phyloP scores from a whole-genome alignment of 2,329 filamentous ascomycete genomes.

The Fusarium globosum region DNA sequence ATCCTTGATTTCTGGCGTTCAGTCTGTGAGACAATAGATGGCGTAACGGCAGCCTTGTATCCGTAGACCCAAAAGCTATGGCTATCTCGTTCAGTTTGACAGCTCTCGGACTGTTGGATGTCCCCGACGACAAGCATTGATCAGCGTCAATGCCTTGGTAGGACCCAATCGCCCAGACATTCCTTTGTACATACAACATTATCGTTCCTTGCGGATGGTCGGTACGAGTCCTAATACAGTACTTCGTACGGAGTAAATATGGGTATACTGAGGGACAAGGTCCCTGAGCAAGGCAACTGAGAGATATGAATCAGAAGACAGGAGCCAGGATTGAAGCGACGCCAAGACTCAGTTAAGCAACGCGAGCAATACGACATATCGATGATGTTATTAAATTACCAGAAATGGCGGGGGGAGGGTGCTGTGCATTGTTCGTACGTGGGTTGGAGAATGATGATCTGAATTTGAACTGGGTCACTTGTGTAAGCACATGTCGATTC shows the following conservation, averaged over 20 bases:
- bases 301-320: background rate
- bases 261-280: background rate
- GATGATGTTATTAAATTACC: background rate
- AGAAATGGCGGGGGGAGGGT: background rate
- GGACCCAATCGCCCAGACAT: background rate
- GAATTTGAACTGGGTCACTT: slow-evolving; percentile 20
- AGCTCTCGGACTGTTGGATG: background rate
- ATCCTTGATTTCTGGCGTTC: slow-evolving; percentile 7
- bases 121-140: slow-evolving; percentile 8
- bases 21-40: background rate
- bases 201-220: background rate
- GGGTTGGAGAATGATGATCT: background rate
- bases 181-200: slow-evolving; percentile 1
- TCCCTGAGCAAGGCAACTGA: background rate
- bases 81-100: background rate
- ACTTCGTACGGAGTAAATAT: slow-evolving; percentile 6
- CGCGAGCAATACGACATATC: slow-evolving; percentile 7
- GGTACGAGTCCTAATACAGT: background rate
- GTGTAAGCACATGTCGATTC: slow-evolving; percentile 15
- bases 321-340: background rate
- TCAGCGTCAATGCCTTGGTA: background rate
- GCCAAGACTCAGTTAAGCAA: background rate
- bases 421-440: background rate
- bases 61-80: background rate
- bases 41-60: slow-evolving; percentile 5